Conservation (phyloP, 2,329 filamentous ascomycete genomes). For the Diaporthe longicolla region DNA sequence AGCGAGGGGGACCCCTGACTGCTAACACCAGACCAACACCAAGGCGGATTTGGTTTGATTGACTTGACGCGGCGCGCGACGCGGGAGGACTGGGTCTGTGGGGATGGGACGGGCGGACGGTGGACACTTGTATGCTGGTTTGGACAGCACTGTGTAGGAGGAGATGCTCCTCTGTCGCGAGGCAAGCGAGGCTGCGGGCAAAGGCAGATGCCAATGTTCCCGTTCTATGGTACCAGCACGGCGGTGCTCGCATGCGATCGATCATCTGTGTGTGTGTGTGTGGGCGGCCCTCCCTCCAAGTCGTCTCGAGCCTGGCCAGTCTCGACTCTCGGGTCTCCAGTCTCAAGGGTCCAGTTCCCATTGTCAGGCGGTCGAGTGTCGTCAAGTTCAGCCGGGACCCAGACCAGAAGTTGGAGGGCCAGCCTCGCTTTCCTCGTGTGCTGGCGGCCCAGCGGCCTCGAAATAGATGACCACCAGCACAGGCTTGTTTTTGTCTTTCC, state of each 20-base stretch:
- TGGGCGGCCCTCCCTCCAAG: background rate
- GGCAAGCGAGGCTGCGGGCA: constrained; percentile 25
- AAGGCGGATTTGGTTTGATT: constrained; percentile 29
- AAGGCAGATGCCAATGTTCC: background rate
- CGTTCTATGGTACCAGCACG: constrained; percentile 22
- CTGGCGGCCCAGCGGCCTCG: constrained; percentile 10
- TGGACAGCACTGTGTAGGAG: background rate
- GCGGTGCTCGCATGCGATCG: constrained; percentile 32
- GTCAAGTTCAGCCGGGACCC: constrained; percentile 33
- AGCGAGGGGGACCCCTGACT: constrained; percentile 28
- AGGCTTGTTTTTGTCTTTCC: constrained; percentile 11
- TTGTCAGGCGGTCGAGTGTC: constrained; percentile 32
- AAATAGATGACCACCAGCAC: constrained; percentile 24
- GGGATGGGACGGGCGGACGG: constrained; percentile 15
- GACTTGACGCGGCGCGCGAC: constrained; percentile 30
- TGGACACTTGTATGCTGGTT: background rate
- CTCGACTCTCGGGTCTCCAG: constrained; percentile 1
- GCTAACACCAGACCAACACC: constrained; percentile 11
- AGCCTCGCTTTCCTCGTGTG: constrained; percentile 27
- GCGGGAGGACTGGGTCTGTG: constrained; percentile 32
- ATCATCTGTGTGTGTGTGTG: constrained; percentile 2
- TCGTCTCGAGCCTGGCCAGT: constrained; percentile 19
- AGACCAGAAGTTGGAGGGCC: constrained; percentile 17
- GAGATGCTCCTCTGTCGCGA: constrained; percentile 1
- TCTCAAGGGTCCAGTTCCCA: constrained; percentile 15